These are phyloP conservation scores for Chaetomiaceae sp. DNA, from an alignment of 2,329 filamentous ascomycete species.

Conservation along the genomic window DNA sequence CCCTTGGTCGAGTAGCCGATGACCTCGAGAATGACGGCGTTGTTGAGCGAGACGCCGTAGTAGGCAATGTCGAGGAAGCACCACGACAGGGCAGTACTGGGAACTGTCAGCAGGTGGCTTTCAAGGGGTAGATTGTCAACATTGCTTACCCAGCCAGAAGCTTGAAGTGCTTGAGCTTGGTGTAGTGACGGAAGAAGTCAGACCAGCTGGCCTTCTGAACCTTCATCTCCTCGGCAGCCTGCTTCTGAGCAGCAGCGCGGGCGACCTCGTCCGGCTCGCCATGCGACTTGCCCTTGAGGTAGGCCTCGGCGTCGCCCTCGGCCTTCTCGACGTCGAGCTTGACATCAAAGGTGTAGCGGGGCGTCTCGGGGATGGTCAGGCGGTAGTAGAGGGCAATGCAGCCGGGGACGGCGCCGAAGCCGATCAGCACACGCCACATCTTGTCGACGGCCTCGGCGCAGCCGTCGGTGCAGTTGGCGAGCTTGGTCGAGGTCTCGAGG, in stretches of 20 bases:
- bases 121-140: no score
- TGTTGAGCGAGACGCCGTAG: slow-evolving; percentile 71
- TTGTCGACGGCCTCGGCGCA: slow-evolving; percentile 73
- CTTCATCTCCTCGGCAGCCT: slow-evolving; percentile 51
- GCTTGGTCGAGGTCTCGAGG: slow-evolving; percentile 47
- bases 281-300: slow-evolving; percentile 60
- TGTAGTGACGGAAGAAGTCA: slow-evolving; percentile 70
- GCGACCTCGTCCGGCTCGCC: slow-evolving; percentile 63
- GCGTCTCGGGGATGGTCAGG: slow-evolving; percentile 80
- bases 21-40: slow-evolving; percentile 63
- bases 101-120: no score
- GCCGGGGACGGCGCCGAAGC: slow-evolving; percentile 74
- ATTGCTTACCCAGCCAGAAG: slow-evolving; percentile 41
- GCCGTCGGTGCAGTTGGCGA: slow-evolving; percentile 55
- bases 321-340: slow-evolving; percentile 70
- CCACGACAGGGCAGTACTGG: slow-evolving; percentile 64
- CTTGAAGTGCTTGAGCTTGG: slow-evolving; percentile 65
- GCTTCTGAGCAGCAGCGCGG: slow-evolving; percentile 54
- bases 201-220: slow-evolving; percentile 66
- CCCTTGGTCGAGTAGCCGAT: slow-evolving; percentile 64
- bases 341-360: slow-evolving; percentile 83
- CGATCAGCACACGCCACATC: slow-evolving; percentile 81
- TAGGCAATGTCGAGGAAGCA: slow-evolving; percentile 64
- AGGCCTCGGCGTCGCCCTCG: slow-evolving; percentile 68
- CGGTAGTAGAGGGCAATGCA: slow-evolving; percentile 76